Evolutionary conservation across 495 filamentous ascomycete genomes (phyloP), one percentile per base, ranked within the genome.

Genomic region (Aspergillus steynii): DNA sequence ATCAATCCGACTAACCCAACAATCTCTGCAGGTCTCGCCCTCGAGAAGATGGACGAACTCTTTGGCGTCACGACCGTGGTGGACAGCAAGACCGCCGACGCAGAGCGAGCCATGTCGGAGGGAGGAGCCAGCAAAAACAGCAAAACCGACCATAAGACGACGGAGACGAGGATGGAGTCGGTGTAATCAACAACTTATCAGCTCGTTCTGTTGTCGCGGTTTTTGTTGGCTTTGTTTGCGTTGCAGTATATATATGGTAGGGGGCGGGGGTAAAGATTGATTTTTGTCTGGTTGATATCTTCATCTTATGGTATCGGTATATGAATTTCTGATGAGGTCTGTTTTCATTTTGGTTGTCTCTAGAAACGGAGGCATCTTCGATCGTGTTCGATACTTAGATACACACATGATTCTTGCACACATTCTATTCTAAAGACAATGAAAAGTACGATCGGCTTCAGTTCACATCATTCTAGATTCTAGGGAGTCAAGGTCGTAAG

Each of bases 31-130:
- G 74, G 72, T n/a, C 45, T 77, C 54, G 81, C 72, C 64, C 63
- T 80, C 64, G 77, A 81, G 58, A 76, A 78, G 63, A 81, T 80
- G 77, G 78, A 82, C 51, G 69, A 80, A 50, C 77, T 85, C 34
- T 86, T 85, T 59, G 83, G 83, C 29, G 72, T 81, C n/a, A 69
- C 69, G n/a, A 59, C 66, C 25, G 53, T 65, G 29, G n/a, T 63
- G 6, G 61, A 64, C 27, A 59, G 61, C 2, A 71, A 69, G 56
- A 48, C 29, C n/a, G 65, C 55, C 25, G 67, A 73, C 34, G 56
- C 57, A 8, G 65, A 72, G 62, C 61, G 56, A 14, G 48, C 29
- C 12, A 51, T 51, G 29, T 25, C 55, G 1, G 53, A 37, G 0
- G 54, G 46, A 10, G 57, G 64, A 42, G 48, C 26, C 46, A 51